Evolutionary conservation across 371 early-diverging fungal genomes (phyloP).

Genomic region (Conidiobolus incongruus): DNA sequence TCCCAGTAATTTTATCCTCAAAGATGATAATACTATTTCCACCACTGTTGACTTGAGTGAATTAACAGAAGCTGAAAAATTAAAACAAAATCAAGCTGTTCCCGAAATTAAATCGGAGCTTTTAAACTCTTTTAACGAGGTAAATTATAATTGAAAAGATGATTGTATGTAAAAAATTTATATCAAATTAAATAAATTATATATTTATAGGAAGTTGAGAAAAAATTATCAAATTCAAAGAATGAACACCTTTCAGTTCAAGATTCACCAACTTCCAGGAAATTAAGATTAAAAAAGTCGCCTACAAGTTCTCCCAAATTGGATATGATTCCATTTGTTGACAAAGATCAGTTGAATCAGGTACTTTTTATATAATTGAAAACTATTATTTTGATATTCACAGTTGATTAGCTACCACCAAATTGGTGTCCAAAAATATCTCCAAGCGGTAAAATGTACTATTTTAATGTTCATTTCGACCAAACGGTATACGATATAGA

Average conservation of each 20-base stretch:
- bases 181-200: conserved; percentile 1
- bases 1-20: conserved; percentile 57
- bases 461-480: conserved; percentile 41
- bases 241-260: neutral
- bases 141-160: neutral
- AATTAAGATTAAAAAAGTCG: neutral
- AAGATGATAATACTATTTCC: too few relatives aligned
- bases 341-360: neutral
- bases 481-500: conserved; percentile 35
- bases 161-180: neutral
- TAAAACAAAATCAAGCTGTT: too few relatives aligned
- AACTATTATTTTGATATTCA: too few relatives aligned
- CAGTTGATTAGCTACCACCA: conserved; percentile 17
- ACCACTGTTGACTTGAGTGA: too few relatives aligned
- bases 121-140: too few relatives aligned
- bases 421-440: conserved; percentile 28
- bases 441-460: conserved; percentile 38
- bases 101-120: too few relatives aligned
- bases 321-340: neutral
- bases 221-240: neutral
- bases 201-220: neutral
- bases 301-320: neutral
- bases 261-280: neutral
- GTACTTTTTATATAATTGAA: neutral
- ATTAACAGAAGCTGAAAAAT: too few relatives aligned